Evolutionary conservation across 176 grass and related monocot genomes (phyloP), one percentile per base, ranked within the genome.

Genomic region (Aegilops tauschii): DNA sequence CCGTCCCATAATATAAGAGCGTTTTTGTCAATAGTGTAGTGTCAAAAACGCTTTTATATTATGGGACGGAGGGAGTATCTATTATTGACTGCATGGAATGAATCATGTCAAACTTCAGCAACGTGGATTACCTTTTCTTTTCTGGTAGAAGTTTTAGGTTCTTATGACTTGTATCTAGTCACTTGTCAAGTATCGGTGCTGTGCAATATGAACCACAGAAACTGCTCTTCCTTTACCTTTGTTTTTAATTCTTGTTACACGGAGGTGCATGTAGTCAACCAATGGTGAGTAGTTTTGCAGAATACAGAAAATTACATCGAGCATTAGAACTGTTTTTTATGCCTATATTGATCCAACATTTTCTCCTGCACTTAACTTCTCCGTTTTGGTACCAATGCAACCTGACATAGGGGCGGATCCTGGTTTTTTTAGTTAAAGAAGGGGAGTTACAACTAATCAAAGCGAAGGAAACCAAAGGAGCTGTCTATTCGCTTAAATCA

Each of bases 391-490:
- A 28, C 34, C 58, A 64, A 80, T 42, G n/a, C 54, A 80, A 80
- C 58, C 63, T 58, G 32, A 34, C 56, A 27, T 74, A 92, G 90
- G 92, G 92, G 5, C 84, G 90, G 32, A 92, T 94, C 69, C 39
- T 94, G 87, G 65, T 94, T 70, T 94, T 94, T 85, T 65, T 73
- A 14, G 92, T 94, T 34, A 84, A 92, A 79, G 89, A 89, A 56
- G 81, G 87, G 21, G 90, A 85, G 78, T 65, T 94, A 27, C 83
- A 89, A 68, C 80, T 91, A 71, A 86, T 94, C 59, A 81, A 65
- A 61, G 87, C 91, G 69, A 94, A 94, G 39, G 87, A 91, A 90
- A 94, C 89, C 4, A 94, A 94, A 78, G 89, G 92, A 44, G 87
- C 89, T n/a, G 89, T 91, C 16, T 52, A 52, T 84, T 91, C 84